Base-by-base conservation (phyloP, 192 early-diverging fungal species). In the Umbelopsis vinacea region DNA sequence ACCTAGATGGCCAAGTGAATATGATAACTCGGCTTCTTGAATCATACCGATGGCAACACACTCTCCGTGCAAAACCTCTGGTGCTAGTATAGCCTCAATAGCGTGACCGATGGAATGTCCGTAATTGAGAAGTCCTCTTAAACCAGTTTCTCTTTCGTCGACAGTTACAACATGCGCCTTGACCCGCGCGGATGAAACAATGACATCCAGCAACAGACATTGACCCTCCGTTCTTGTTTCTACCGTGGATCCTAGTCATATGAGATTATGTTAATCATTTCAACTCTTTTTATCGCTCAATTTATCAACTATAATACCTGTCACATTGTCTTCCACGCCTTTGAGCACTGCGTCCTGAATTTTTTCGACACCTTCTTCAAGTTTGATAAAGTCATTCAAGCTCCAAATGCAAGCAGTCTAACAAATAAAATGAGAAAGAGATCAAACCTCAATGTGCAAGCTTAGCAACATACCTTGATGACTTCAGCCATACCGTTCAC, bases 401-500 rank as follows among this genome's bases (percentile, higher is more conserved):
- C 80, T 85, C 89, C 91, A 95, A 80, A 99, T 95, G 19, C 95
- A 94, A 4, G 96, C 96, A 0, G 94, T 97, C 86, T 98, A 60
- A 22, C 23, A 17, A 53, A 8, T 17, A 70, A 35, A 37, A 19
- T 50, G 48, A 15, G n/a, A 50, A 15, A 19, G 6, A 19, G 19
- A n/a, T 4, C 48, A 17, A 17, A 50, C 4, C 17, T 1, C 17
- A n/a, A 19, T 0, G 5, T 15, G 14, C 48, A 17, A 17, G n/a
- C 4, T 17, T 48, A 4, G 5, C 15, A 15, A 21, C n/a, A 50
- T 57, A 72, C 76, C 86, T 99, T 98, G 76, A 99, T 92, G 12
- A 99, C 91, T 81, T 99, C 97, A 6, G 95, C 97, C 91, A 99
- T 93, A 11, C 96, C 97, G 79, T 98, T 98, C 8, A 92, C 85